Conservation (phyloP, 176 grass and related monocot genomes). For the Echinochloa phyllopogon region DNA sequence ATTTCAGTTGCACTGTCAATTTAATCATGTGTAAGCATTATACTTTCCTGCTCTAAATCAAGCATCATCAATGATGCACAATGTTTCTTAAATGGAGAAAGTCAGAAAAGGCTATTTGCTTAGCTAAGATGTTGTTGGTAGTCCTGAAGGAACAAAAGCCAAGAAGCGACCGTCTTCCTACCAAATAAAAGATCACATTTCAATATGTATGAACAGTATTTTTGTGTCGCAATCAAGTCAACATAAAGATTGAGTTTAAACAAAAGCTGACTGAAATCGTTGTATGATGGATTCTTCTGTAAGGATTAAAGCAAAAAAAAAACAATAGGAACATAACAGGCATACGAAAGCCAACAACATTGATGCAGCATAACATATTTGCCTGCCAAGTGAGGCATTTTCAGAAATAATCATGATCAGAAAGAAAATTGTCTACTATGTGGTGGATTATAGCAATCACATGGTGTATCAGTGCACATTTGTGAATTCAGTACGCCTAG, state of each 20-base stretch:
- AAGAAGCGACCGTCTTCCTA: conserved; percentile 26
- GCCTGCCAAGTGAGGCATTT: background rate
- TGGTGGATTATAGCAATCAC: background rate
- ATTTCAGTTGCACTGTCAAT: conserved; percentile 33
- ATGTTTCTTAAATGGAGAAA: conserved; percentile 17
- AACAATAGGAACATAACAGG: background rate
- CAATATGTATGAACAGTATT: background rate
- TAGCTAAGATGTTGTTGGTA: background rate
- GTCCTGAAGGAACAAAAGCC: conserved; percentile 11
- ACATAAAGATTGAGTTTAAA: background rate
- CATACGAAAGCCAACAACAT: background rate
- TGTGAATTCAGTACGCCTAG: background rate
- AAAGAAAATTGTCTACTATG: background rate
- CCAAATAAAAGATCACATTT: background rate
- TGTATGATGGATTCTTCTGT: background rate
- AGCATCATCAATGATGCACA: conserved; percentile 19
- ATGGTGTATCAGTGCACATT: background rate
- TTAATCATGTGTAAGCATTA: conserved; percentile 15
- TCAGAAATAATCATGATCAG: background rate
- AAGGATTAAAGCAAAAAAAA: background rate
- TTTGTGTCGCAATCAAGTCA: conserved; percentile 22
- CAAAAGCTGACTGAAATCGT: background rate
- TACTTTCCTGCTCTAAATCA: conserved; percentile 17
- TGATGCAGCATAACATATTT: background rate
- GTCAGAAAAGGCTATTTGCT: conserved; percentile 12